Base-by-base conservation (phyloP, 352 stramenopile species). In the Phytophthora kernoviae region DNA sequence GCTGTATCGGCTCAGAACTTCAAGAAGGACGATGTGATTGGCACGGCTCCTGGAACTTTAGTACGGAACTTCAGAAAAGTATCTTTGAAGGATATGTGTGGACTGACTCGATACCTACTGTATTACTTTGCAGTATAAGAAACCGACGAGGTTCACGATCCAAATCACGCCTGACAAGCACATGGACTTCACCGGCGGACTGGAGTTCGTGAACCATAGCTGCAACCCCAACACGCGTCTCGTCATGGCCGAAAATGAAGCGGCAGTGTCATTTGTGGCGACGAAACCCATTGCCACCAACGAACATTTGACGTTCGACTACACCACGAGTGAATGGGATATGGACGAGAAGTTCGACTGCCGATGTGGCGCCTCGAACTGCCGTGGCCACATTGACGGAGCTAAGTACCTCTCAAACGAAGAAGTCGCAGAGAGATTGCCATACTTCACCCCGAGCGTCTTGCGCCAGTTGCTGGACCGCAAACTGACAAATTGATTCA, bases 341-440 rank as follows among this genome's bases (percentile, higher is more conserved):
- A 96, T 96, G 88, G 85, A 96, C 56, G 85, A 94, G 58, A 94
- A 95, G 58, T 96, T 96, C 24, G 71, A 86, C 50, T 96, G 88
- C 65, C 77, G 77, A 34, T 96, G 88, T 54, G 84, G 87, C 42
- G 73, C 81, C 21, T 41, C 62, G 2, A 77, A 70, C 10, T 93
- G 84, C 54, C 75, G 74, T 26, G 79, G 81, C 18, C 71, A 93
- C 68, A 86, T 96, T 32, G 72, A 77, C 12, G 88, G 88, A 4
- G 88, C 88, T 54, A 95, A 94, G 70, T 85, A 93, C 66, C 70
- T 96, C 10, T 66, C 37, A n/a, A 70, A 91, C 45, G 41, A 58
- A 7, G 61, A 93, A 44, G 61, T 94, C 15, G 60, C 56, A n/a
- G 47, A 55, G 11, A 63, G 78, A 5, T 61, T 92, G 58, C 70